Evolutionary conservation across 1,139 yeast genomes (phyloP).

Genomic region (Suhomyces anneliseae): DNA sequence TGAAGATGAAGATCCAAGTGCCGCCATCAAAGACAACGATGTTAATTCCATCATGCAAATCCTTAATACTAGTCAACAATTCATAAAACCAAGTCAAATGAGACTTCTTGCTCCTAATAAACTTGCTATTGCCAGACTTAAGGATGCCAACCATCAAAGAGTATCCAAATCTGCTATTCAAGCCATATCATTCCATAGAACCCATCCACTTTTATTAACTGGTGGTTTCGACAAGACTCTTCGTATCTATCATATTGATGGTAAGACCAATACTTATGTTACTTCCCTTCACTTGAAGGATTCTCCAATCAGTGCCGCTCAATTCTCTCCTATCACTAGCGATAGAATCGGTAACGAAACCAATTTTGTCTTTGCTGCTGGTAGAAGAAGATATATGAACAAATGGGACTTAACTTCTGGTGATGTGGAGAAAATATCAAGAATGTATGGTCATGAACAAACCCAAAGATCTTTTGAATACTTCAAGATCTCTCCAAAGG

Average conservation of each 20-base stretch:
- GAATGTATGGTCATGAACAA: slow-evolving; percentile 89
- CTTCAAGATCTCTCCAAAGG: slow-evolving; percentile 70
- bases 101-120: slow-evolving; percentile 68
- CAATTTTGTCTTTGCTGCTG: slow-evolving; percentile 70
- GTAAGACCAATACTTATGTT: slow-evolving; percentile 78
- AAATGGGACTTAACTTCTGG: slow-evolving; percentile 84
- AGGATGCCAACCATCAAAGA: slow-evolving; percentile 78
- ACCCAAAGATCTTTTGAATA: slow-evolving; percentile 87
- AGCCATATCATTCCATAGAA: slow-evolving; percentile 78
- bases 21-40: slow-evolving; percentile 40
- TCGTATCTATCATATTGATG: slow-evolving; percentile 87
- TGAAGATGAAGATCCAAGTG: slow-evolving; percentile 34
- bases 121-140: slow-evolving; percentile 73
- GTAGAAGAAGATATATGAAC: slow-evolving; percentile 89
- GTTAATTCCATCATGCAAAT: slow-evolving; percentile 59
- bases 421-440: slow-evolving; percentile 76
- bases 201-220: slow-evolving; percentile 79
- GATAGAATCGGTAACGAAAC: slow-evolving; percentile 36
- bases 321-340: slow-evolving; percentile 50
- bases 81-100: slow-evolving; percentile 49
- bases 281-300: slow-evolving; percentile 78
- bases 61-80: slow-evolving; percentile 57
- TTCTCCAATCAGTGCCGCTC: slow-evolving; percentile 77
- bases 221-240: slow-evolving; percentile 92
- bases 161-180: slow-evolving; percentile 79